Conservation (phyloP, 768 basidiomycete species). For the Macrolepiota albuminosa region DNA sequence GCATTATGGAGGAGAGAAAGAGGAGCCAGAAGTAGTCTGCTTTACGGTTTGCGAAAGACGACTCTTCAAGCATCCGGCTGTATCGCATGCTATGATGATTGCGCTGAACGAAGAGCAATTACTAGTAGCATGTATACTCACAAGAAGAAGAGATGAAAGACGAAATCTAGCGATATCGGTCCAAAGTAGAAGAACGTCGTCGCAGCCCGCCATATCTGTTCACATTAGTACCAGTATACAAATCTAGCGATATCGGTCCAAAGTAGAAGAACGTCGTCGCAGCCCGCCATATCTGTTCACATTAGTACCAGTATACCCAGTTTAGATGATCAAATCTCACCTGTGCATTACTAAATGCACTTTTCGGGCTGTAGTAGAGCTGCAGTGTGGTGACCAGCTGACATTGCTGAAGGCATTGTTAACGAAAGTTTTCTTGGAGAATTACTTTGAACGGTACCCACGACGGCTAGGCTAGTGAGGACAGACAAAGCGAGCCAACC, state of each 20-base stretch:
- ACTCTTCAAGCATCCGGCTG: constrained; percentile 94
- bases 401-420: constrained; percentile 63
- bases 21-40: constrained; percentile 98
- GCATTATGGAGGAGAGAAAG: constrained; percentile 74
- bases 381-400: constrained; percentile 87
- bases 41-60: constrained; percentile 83
- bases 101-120: neutral
- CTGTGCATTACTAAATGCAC: constrained; percentile 78
- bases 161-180: constrained; percentile 85
- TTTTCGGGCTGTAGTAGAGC: constrained; percentile 88
- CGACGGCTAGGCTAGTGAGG: constrained; percentile 79
- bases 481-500: constrained; percentile 81
- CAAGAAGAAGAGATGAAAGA: constrained; percentile 99
- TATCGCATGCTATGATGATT: constrained; percentile 82
- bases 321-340: constrained; percentile 29
- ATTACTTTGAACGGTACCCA: constrained; percentile 38
- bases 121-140: constrained; percentile 36
- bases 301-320: neutral
- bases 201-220: constrained; percentile 78
- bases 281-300: constrained; percentile 73
- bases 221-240: constrained; percentile 23
- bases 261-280: constrained; percentile 96
- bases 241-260: constrained; percentile 88
- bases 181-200: constrained; percentile 98
- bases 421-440: neutral